phyloP scores from a whole-genome alignment of 208 protist genomes.

The Naegleria lovaniensis region DNA sequence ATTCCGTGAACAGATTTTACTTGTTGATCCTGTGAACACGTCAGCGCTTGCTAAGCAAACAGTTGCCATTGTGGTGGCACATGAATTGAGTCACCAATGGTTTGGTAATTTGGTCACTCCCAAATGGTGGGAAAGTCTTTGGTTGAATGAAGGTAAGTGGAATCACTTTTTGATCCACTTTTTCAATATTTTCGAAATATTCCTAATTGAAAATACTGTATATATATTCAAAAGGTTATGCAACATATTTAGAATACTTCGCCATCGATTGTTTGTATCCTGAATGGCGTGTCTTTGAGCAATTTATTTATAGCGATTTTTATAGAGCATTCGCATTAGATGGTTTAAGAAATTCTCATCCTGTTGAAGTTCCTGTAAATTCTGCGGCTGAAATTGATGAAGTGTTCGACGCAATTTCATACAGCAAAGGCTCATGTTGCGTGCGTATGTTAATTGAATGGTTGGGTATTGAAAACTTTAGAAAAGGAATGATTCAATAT shows the following conservation, averaged over 20 bases:
- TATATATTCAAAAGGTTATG: no score
- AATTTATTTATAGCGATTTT: slow-evolving; percentile 63
- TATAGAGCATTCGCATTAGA: slow-evolving; percentile 72
- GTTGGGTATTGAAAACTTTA: slow-evolving; percentile 74
- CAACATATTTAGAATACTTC: slow-evolving; percentile 70
- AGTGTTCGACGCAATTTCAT: slow-evolving; percentile 95
- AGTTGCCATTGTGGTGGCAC: slow-evolving; percentile 71
- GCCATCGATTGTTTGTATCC: slow-evolving; percentile 63
- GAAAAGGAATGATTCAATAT: slow-evolving; percentile 74
- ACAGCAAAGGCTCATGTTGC: slow-evolving; percentile 84
- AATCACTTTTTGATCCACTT: background rate
- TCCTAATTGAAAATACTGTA: background rate
- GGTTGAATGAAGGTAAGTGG: slow-evolving; percentile 92
- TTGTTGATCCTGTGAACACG: background rate
- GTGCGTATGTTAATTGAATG: slow-evolving; percentile 79
- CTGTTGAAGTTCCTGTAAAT: slow-evolving; percentile 85
- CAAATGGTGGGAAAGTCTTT: slow-evolving; percentile 92
- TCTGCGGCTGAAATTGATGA: slow-evolving; percentile 84
- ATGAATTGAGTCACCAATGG: slow-evolving; percentile 91
- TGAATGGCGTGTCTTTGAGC: slow-evolving; percentile 60
- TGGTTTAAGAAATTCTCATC: slow-evolving; percentile 80
- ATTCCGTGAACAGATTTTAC: slow-evolving; percentile 1
- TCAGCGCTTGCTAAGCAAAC: slow-evolving; percentile 25
- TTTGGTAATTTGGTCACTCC: slow-evolving; percentile 94
- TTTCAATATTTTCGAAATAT: background rate